Conservation (phyloP, 139 green algal species). For the Closterium sp. region DNA sequence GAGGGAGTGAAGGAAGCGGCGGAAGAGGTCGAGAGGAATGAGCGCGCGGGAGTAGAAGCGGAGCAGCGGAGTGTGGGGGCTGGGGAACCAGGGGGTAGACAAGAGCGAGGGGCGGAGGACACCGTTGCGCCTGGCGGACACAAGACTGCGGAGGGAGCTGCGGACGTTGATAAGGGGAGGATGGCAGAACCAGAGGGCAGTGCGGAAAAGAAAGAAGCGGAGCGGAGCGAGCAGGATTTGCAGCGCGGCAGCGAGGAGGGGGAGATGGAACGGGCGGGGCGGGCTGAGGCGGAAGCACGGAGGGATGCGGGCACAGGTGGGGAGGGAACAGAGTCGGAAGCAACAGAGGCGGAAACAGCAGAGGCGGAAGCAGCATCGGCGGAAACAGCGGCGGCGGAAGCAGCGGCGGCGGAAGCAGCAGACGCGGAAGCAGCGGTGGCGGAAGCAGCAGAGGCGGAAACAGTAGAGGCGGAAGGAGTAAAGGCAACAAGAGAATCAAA, state of each 20-base stretch:
- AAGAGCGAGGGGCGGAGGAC: not conserved
- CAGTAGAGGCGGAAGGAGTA: no score
- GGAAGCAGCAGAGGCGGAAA: no score
- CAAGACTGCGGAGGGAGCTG: not conserved
- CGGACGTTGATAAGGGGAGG: not conserved
- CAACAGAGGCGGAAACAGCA: not conserved
- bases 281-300: not conserved
- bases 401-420: no score
- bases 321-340: not conserved
- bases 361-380: no score
- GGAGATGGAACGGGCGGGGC: not conserved
- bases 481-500: no score
- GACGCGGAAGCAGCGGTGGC: no score
- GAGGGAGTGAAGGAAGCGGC: not conserved
- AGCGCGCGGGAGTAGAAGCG: not conserved
- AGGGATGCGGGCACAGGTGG: not conserved
- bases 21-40: not conserved
- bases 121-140: not conserved
- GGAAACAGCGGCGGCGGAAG: no score
- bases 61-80: not conserved
- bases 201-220: not conserved
- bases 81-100: not conserved
- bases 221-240: not conserved
- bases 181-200: not conserved
- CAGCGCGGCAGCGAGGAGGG: not conserved